Evolutionary conservation across 2,329 filamentous ascomycete species (phyloP), one percentile per base, ranked within the genome.

Genomic region (Venturia pyrina): DNA sequence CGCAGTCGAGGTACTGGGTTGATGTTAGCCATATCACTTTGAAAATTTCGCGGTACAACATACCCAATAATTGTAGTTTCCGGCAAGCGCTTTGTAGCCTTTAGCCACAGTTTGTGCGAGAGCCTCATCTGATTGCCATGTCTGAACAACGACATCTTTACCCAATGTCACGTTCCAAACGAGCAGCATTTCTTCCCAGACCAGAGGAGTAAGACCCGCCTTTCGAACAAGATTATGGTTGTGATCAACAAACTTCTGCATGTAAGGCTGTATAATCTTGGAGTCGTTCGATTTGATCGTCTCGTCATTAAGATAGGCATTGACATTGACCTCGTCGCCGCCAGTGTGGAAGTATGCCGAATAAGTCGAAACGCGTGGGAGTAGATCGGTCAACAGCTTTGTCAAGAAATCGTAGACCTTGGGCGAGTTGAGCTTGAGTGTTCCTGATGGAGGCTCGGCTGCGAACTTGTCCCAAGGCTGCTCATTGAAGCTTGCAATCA

Each of bases 181-280:
- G 11, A 89, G 79, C 0, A 91, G 80, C 82, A 95, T 91, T 75
- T 96, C 92, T 75, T 96, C 91, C 92, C 92, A 96, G 0, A 93
- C 89, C 28, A 96, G 79, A 0, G 91, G 90, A 5, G 82, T 84
- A 63, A 96, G 77, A 5, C 88, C 88, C 6, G 83, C 80, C 13
- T 46, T 46, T 24, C 66, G 66, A 21, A 95, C 80, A 59, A 87
- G 84, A 40, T 77, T 80, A 74, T 93, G 89, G 71, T 87, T 87
- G 69, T 83, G 82, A 73, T 90, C 84, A 68, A 96, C 79, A 73
- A 96, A 91, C 66, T 82, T 85, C 74, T 96, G 90, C 73, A 96
- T 82, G 28, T 95, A 81, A 1, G 91, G 90, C 72, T 85, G 82
- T 46, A 96, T 79, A 17, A 93, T 82, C 0, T 79, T 75, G 0